Base-by-base conservation (phyloP, 176 grass and related monocot genomes). In the Avena atlantica region DNA sequence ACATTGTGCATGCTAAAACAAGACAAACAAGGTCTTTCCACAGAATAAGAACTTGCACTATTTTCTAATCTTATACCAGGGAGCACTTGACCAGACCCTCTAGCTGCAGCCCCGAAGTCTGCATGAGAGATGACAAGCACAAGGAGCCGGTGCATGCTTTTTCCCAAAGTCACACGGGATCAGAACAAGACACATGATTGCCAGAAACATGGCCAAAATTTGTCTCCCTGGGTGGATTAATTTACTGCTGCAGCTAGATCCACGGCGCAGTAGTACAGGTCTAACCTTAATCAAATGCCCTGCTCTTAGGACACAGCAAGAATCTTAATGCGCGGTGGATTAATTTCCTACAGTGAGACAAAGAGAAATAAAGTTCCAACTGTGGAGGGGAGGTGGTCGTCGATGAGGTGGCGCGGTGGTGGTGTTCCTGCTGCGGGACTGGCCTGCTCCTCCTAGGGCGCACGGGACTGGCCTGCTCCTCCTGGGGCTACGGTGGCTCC, bases 231-330 rank as follows among this genome's bases (percentile, higher is more conserved):
- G 37, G 45, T 27, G 44, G 52, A 77, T 81, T 76, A 50, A 77
- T 34, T 77, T 84, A 84, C 75, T 81, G 31, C 76, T 31, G 31
- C 31, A 24, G 60, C 57, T 67, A 75, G 87, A 92, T 90, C 84
- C 84, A 92, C 71, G 78, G 52, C 84, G 66, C 74, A 70, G 47
- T 31, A 31, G 31, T 17, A 1, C 50, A 19, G 14, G 56, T 17
- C 48, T 75, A 80, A 69, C 79, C 87, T 83, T 86, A 84, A 81
- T 87, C 88, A 87, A 87, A 86, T 90, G 91, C 78, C 85, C 17
- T 87, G 57, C 44, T 81, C 62, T 42, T 71, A 81, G 91, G 91
- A 87, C 81, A 11, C 91, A 92, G 64, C 57, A 87, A 81, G 88
- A 93, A 93, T 90, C 91, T 90, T 23, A 90, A 57, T 31, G 31